Base-by-base conservation (phyloP, 306 rosid species). In the Acacia crassicarpa region DNA sequence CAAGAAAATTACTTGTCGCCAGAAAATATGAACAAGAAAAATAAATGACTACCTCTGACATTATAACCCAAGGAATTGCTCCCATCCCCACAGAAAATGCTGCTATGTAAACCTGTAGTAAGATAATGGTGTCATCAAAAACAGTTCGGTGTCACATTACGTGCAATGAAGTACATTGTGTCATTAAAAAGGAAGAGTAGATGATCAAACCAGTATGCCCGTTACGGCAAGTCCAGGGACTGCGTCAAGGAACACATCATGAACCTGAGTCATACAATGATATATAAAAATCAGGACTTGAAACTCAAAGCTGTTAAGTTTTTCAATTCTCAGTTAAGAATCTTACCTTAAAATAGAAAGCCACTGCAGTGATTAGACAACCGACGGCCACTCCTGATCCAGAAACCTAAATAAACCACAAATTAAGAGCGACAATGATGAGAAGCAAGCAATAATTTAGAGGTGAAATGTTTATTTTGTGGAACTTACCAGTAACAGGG, bases 41-140 rank as follows among this genome's bases (percentile, higher is more conserved):
- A 69, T 20, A n/a, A 41, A 70, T 5, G 30, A 22, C 58, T 23
- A 71, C 98, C 97, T 95, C 98, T 1, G 98, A 93, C 99, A 95
- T 95, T 54, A 95, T 89, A 77, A 95, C 90, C 99, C 98, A 93
- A 78, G 99, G 99, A 88, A 95, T 89, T 54, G 98, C 91, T 81
- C 97, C 99, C 98, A 93, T 93, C 85, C 99, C 99, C 17, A 83
- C 58, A 69, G 98, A 93, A 86, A 93, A 93, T 20, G 95, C 78
- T 85, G 85, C 95, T 78, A 93, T 87, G 67, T 91, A 92, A 70
- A 93, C 72, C 99, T 95, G 78, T 45, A 83, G 80, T 93, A 80
- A 80, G 45, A 81, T 69, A 80, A 77, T 95, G 82, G 80, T 73
- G 77, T 82, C 84, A 84, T 30, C 74, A 83, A 25, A 53, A 35